Evolutionary conservation across 257 asterid species (phyloP), one percentile per base, ranked within the genome.

Genomic region (Jacaranda mimosifolia): DNA sequence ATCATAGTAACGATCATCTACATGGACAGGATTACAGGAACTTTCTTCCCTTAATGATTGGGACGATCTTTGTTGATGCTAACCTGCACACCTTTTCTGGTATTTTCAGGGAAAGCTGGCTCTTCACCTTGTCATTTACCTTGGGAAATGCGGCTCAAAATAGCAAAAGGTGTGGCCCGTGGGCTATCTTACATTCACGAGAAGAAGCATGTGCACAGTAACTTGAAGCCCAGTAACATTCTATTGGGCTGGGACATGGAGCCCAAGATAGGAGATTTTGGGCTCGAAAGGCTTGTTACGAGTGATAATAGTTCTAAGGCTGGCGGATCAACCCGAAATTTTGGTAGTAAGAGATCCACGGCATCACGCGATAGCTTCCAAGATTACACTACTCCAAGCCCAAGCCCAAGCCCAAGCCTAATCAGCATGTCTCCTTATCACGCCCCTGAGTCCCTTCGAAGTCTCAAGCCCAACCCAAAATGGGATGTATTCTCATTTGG

Each of bases 401-500:
- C 97, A 0, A 91, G 96, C 88, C 98, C 98, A 0, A 92, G 96
- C 78, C 97, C 99, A 0, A 92, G 98, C 68, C 68, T 90, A 3
- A 72, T 95, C 13, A 90, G 94, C 1, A 57, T 87, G 14, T 91
- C 98, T 3, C 97, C 97, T 9, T 95, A 95, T 59, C 89, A 90
- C 8, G 90, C 99, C 0, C 99, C 99, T 0, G 99, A 95, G 80
- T 93, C 98, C 0, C 87, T 95, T 0, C 90, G 99, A n/a, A 95
- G 91, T 77, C 87, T 95, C 46, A 95, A 91, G 84, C 97, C 99
- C 82, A 86, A 76, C 77, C 85, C 97, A 0, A 95, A 95, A 72
- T 93, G 98, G 97, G 99, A 95, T 6, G 96, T 95, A 14, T 95
- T 83, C 76, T 81, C 99, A 0, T 91, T 88, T 65, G 99, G 99